These are phyloP conservation scores for Aspergillus sp. DNA, from an alignment of 2,329 filamentous ascomycete genomes.

Conservation along the genomic window DNA sequence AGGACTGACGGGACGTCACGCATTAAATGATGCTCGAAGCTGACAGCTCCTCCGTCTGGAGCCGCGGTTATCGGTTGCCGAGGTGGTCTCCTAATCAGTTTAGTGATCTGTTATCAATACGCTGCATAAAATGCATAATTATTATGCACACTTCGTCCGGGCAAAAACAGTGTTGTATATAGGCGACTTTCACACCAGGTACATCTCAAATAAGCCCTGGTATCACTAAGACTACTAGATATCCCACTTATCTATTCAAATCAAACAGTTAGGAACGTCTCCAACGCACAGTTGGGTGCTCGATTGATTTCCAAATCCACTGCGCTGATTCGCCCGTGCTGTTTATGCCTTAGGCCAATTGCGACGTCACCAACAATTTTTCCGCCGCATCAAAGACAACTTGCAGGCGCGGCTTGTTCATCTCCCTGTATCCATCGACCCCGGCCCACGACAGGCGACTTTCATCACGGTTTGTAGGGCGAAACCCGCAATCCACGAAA, in stretches of 20 bases:
- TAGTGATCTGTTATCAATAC: not conserved
- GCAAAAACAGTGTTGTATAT: not conserved
- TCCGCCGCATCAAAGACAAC: not conserved
- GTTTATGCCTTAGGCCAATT: not conserved
- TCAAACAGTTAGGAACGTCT: not conserved
- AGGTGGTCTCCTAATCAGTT: not conserved
- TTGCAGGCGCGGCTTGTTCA: not conserved
- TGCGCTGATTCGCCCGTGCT: not conserved
- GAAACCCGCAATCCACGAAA: not conserved
- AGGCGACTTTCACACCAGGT: not conserved
- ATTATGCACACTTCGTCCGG: not conserved
- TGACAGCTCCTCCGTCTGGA: not conserved
- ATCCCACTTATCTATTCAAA: not conserved
- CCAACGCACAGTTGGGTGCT: not conserved
- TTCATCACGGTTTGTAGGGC: not conserved
- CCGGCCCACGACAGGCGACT: not conserved
- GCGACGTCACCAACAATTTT: constrained; percentile 7
- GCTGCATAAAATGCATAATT: not conserved
- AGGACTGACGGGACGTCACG: not conserved
- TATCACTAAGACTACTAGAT: not conserved
- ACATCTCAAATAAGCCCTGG: not conserved
- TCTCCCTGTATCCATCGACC: not conserved
- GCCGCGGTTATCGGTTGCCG: constrained; percentile 11
- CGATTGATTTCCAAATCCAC: not conserved
- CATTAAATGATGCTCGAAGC: not conserved